Evolutionary conservation across 1,284 basidiomycete species (phyloP).

Genomic region (Sporisorium graminicola): DNA sequence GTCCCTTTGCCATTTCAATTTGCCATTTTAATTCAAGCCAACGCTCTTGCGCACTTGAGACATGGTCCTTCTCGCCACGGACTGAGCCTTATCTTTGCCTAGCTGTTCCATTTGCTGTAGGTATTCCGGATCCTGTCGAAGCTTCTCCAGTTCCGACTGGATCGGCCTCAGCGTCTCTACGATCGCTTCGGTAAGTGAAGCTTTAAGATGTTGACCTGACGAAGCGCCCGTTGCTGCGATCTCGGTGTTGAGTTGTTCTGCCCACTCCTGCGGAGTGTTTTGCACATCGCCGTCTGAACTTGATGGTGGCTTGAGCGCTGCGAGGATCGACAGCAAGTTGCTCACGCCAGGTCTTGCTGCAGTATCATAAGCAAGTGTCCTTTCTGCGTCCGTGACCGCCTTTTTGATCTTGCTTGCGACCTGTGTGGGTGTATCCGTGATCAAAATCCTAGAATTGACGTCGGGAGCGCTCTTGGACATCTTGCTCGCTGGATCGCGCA

Average conservation of each 20-base stretch:
- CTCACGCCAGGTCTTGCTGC: slow-evolving; percentile 81
- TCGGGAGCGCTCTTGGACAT: slow-evolving; percentile 95
- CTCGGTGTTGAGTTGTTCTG: slow-evolving; percentile 71
- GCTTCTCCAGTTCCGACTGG: slow-evolving; percentile 77
- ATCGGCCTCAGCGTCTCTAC: slow-evolving; percentile 79
- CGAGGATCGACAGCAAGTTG: slow-evolving; percentile 80
- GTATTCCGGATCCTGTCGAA: slow-evolving; percentile 77
- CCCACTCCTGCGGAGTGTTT: slow-evolving; percentile 65
- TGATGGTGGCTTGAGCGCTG: slow-evolving; percentile 71
- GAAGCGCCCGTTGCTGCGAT: slow-evolving; percentile 70
- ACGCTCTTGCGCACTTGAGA: slow-evolving; percentile 77
- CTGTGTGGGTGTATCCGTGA: slow-evolving; percentile 80
- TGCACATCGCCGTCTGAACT: slow-evolving; percentile 1
- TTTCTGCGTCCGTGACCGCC: slow-evolving; percentile 86
- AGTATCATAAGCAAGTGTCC: slow-evolving; percentile 80
- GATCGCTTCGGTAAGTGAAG: slow-evolving; percentile 79
- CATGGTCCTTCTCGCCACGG: slow-evolving; percentile 77
- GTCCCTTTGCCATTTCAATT: no score
- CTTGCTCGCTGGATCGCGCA: slow-evolving; percentile 86
- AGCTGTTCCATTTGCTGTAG: slow-evolving; percentile 76
- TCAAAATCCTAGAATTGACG: slow-evolving; percentile 82
- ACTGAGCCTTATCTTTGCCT: slow-evolving; percentile 78
- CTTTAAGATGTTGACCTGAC: slow-evolving; percentile 80
- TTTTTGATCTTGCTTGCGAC: slow-evolving; percentile 81
- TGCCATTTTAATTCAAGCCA: slow-evolving; percentile 73